These are phyloP conservation scores for Niebla homalea DNA, from an alignment of 495 filamentous ascomycete genomes.

Conservation along the genomic window DNA sequence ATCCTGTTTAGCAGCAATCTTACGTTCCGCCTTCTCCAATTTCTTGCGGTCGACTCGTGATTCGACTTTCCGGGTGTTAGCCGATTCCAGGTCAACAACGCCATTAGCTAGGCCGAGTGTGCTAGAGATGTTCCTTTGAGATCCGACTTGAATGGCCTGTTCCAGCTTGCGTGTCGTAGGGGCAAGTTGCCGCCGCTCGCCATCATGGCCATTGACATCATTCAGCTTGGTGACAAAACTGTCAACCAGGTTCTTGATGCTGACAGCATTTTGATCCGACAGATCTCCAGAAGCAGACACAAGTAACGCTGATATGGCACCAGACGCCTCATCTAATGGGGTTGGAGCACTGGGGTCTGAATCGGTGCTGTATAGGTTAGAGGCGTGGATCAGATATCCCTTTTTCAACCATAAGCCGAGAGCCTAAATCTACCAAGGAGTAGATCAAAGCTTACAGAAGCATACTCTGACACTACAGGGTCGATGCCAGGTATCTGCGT, in stretches of 20 bases:
- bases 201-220: constrained; percentile 55
- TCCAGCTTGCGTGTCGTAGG: constrained; percentile 76
- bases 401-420: constrained; percentile 17
- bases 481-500: constrained; percentile 79
- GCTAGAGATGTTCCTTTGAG: constrained; percentile 88
- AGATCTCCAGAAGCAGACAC: constrained; percentile 80
- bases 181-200: constrained; percentile 52
- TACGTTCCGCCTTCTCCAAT: constrained; percentile 95
- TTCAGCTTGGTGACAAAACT: constrained; percentile 78
- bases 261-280: constrained; percentile 52
- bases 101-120: constrained; percentile 78
- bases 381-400: constrained; percentile 89
- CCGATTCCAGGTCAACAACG: constrained; percentile 83
- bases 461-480: constrained; percentile 82
- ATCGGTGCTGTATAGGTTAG: constrained; percentile 67
- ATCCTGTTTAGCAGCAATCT: constrained; percentile 96
- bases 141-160: constrained; percentile 88
- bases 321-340: constrained; percentile 71
- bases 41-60: constrained; percentile 98
- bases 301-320: constrained; percentile 70
- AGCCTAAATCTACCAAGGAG: neutral
- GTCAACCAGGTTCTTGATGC: constrained; percentile 72
- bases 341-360: constrained; percentile 52
- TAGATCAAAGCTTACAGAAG: constrained; percentile 40
- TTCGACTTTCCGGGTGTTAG: constrained; percentile 83